Base-by-base conservation (phyloP, 2,329 filamentous ascomycete genomes). In the Apiospora kogelbergensis region DNA sequence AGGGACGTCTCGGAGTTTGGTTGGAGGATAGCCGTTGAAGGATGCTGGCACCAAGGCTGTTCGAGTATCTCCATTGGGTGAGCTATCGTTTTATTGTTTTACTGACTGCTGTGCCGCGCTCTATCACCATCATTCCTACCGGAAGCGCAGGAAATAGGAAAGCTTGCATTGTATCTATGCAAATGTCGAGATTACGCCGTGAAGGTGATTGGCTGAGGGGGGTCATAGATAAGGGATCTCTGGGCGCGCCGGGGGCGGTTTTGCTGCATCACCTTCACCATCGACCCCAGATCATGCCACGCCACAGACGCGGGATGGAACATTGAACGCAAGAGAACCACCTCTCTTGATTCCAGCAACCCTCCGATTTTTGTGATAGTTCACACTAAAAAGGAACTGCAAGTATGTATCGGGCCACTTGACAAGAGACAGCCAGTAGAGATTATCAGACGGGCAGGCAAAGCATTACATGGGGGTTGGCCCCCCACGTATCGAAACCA, bases 141-240 rank as follows among this genome's bases (percentile, higher is more conserved):
- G 46, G 24, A 53, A 30, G 46, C 46, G 24, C 13, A 53, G 46
- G 46, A 53, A 53, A 13, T 17, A 24, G 46, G 6, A 30, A 11
- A 2, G 11, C 11, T 30, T 53, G 48, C 48, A 57, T 57, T 30
- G 48, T 6, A 26, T 57, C 30, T 37, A 60, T 37, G 5, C 17
- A 60, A 22, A 13, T 22, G 53, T n/a, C 30, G n/a, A 60, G 53
- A 60, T 60, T 42, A 7, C 63, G 30, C 40, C 24, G n/a, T 17
- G 6, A 22, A 7, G 10, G 20, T 65, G 40, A 65, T 66, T 66
- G 65, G 65, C 44, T 45, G 45, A 15, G 26, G 20, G 24, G 48
- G 30, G 65, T 22, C 24, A 37, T 46, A 66, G 65, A 66, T 66
- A 66, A 66, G 65, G 65, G 42, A 45, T 65, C 40, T 65, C 63